phyloP scores from a whole-genome alignment of 352 stramenopile species.

The Globisporangium paddicum region DNA sequence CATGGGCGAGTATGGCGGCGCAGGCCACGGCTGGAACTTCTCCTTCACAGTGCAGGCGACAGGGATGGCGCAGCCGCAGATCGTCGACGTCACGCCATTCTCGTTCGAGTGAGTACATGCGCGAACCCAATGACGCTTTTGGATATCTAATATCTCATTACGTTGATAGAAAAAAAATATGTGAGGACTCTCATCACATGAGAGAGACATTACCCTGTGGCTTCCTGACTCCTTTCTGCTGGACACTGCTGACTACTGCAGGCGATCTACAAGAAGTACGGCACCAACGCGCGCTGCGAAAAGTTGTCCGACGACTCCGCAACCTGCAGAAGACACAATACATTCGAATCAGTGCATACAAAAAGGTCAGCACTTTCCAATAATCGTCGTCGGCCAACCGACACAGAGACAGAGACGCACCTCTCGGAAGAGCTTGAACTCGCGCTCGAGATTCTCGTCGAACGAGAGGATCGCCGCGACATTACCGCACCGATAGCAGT shows the following conservation, averaged over 20 bases:
- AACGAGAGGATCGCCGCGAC: slow-evolving; percentile 80
- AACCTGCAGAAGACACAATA: slow-evolving; percentile 31
- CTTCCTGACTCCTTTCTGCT: neutral
- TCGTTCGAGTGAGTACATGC: slow-evolving; percentile 17
- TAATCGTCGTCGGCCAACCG: neutral
- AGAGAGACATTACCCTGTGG: neutral
- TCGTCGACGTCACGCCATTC: slow-evolving; percentile 50
- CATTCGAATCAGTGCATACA: slow-evolving; percentile 1
- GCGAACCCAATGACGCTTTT: no score
- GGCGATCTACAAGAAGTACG: slow-evolving; percentile 77
- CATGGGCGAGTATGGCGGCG: slow-evolving; percentile 65
- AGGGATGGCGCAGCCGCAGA: slow-evolving; percentile 42
- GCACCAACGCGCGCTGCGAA: slow-evolving; percentile 68
- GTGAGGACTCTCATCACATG: neutral
- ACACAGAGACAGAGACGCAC: slow-evolving; percentile 24
- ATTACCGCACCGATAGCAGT: slow-evolving; percentile 86
- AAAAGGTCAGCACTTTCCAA: neutral
- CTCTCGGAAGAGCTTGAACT: slow-evolving; percentile 89
- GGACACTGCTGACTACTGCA: neutral
- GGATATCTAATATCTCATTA: neutral
- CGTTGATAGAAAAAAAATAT: neutral
- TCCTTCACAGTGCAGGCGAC: slow-evolving; percentile 59
- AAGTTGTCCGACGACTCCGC: slow-evolving; percentile 80
- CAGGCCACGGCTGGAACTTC: slow-evolving; percentile 73
- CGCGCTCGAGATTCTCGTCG: slow-evolving; percentile 78